Conservation (phyloP, 2,329 filamentous ascomycete species). For the Metarhizium album region DNA sequence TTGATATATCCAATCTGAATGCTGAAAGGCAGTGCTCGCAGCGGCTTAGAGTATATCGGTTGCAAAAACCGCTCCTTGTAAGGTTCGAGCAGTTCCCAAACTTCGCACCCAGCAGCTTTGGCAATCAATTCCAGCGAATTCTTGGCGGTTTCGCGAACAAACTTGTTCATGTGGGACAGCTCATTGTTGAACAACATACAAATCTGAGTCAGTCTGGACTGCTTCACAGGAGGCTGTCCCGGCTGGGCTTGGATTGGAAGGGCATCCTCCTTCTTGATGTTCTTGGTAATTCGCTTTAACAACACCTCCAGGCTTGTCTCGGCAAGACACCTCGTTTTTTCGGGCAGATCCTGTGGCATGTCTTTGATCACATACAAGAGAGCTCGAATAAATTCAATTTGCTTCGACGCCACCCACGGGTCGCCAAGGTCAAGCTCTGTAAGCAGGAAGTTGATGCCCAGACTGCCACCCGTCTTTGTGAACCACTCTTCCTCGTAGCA, state of each 20-base stretch:
- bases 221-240: conserved; percentile 35
- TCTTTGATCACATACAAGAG: conserved; percentile 97
- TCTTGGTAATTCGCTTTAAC: conserved; percentile 67
- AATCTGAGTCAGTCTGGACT: conserved; percentile 58
- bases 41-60: conserved; percentile 89
- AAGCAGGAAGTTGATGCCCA: conserved; percentile 81
- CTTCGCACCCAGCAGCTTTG: conserved; percentile 62
- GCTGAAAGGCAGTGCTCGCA: conserved; percentile 84
- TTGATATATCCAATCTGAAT: conserved; percentile 98
- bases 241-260: conserved; percentile 26
- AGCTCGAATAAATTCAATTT: conserved; percentile 81
- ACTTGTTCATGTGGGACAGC: conserved; percentile 88
- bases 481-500: conserved; percentile 99
- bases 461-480: conserved; percentile 83
- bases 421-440: conserved; percentile 79
- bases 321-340: conserved; percentile 74
- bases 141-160: conserved; percentile 82
- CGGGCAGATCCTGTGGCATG: conserved; percentile 87
- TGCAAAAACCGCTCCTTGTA: conserved; percentile 83
- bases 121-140: conserved; percentile 72
- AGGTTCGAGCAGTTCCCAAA: conserved; percentile 80
- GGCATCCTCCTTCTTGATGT: conserved; percentile 65
- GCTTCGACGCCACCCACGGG: conserved; percentile 68
- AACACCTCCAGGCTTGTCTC: conserved; percentile 75
- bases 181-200: conserved; percentile 82